Percentiles rank a stretch among this genome's conserved stretches.
phyloP scores from a whole-genome alignment of 495 filamentous ascomycete species.

The Lentithecium fluviatile region DNA sequence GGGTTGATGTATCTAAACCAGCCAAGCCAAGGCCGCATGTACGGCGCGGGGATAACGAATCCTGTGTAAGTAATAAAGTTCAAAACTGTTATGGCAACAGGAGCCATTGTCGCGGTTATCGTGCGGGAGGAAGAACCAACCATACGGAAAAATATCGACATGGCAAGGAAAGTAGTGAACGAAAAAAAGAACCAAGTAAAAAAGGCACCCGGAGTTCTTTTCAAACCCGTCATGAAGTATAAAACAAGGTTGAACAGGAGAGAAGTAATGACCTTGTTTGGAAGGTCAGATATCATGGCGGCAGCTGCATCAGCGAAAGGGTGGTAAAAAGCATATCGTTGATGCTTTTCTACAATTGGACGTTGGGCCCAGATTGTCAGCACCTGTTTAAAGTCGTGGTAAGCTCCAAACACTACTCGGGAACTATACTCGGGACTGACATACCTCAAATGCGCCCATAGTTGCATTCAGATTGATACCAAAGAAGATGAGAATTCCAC shows the following conservation, averaged over 20 bases:
- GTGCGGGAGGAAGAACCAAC: conserved; percentile 79
- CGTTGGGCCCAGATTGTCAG: conserved; percentile 84
- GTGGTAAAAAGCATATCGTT: conserved; percentile 85
- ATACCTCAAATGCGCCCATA: conserved; percentile 70
- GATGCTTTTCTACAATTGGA: conserved; percentile 89
- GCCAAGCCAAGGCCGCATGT: conserved; percentile 80
- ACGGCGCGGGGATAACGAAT: conserved; percentile 72
- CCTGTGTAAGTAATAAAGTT: conserved; percentile 84
- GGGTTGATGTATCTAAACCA: conserved; percentile 90
- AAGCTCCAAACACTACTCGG: too few species aligned
- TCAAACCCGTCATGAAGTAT: conserved; percentile 84
- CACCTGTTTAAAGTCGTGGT: too few species aligned
- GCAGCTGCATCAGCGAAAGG: conserved; percentile 82
- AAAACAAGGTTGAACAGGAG: conserved; percentile 68
- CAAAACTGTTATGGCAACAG: conserved; percentile 77
- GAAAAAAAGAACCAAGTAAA: conserved; percentile 50
- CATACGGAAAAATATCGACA: conserved; percentile 63
- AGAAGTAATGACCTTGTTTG: conserved; percentile 56
- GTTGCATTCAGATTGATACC: conserved; percentile 85
- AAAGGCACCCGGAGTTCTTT: conserved; percentile 66
- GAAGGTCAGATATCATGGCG: conserved; percentile 78
- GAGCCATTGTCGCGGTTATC: conserved; percentile 79
- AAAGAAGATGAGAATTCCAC: conserved; percentile 86
- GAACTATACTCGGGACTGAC: too few species aligned
- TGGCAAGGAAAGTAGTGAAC: conserved; percentile 46